Base-by-base conservation (phyloP, 2,329 filamentous ascomycete genomes). In the Teratosphaeria destructans region DNA sequence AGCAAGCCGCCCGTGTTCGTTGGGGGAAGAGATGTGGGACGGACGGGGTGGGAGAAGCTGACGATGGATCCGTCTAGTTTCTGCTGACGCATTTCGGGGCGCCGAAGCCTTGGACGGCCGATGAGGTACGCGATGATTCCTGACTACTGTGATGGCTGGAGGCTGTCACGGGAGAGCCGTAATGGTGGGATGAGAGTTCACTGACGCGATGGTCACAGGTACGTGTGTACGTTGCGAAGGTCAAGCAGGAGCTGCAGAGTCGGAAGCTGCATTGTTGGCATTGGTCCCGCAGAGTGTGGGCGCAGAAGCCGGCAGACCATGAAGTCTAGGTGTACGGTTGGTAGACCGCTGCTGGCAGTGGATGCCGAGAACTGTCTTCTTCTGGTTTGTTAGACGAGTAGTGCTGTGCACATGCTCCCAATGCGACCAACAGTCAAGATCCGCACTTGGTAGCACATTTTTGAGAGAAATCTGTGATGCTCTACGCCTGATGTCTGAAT, bases 171-270 rank as follows among this genome's bases (percentile, higher is more conserved):
- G 11, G 8, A 76, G 74, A 72, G 7, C 23, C 23, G 23, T 23
- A 2, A 2, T 23, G 23, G 23, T 23, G 23, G 23, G 23, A 23
- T 70, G 71, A 19, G 72, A 75, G 10, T 5, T n/a, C 43, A 47
- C 43, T 47, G 43, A 47, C 43, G 16, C 7, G 23, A 23, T 19
- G 14, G 3, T 19, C 11, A 47, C 75, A 78, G 60, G 74, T 78
- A 11, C 72, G 76, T 53, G 74, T 78, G 14, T 76, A 77, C 56
- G 66, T 78, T n/a, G 75, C 77, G 5, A 68, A 74, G 56, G 70
- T 78, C 7, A 64, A 75, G 52, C 74, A 74, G 55, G 69, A 76
- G 12, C 67, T 77, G 34, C 65, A 63, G 0, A 72, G 76, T 57
- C 70, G 69, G 27, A 73, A 64, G 39, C 70, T 77, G 11, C 76